These are phyloP conservation scores for Neophaeococcomyces mojaviensis DNA, from an alignment of 2,329 filamentous ascomycete genomes.

Conservation along the genomic window DNA sequence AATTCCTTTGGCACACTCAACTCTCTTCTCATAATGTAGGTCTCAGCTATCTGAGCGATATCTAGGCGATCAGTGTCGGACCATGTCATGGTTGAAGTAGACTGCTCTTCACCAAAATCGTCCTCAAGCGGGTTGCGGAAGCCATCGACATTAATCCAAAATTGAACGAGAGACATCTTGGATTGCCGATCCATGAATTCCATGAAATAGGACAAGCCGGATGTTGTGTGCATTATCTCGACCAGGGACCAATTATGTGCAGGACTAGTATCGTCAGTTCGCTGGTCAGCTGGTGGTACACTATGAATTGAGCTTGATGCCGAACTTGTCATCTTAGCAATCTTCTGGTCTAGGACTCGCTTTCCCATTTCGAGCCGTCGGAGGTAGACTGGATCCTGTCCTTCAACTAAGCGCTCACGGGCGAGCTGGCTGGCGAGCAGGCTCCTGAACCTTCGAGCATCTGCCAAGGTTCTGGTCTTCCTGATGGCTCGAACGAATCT, in stretches of 20 bases:
- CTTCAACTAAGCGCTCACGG: constrained; percentile 68
- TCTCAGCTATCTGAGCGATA: constrained; percentile 83
- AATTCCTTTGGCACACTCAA: constrained; percentile 67
- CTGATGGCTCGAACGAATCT: constrained; percentile 85
- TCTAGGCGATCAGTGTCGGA: constrained; percentile 78
- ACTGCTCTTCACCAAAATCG: constrained; percentile 58
- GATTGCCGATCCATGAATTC: constrained; percentile 94
- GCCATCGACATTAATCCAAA: constrained; percentile 96
- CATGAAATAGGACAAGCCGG: constrained; percentile 97
- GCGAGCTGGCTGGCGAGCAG: constrained; percentile 89
- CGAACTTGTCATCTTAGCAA: constrained; percentile 68
- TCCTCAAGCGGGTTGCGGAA: constrained; percentile 91
- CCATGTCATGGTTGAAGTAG: constrained; percentile 54
- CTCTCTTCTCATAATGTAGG: constrained; percentile 75
- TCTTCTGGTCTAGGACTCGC: constrained; percentile 77
- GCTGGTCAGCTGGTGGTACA: constrained; percentile 24
- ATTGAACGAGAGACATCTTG: constrained; percentile 85
- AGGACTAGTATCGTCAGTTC: constrained; percentile 40
- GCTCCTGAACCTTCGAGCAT: constrained; percentile 84
- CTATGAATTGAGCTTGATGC: constrained; percentile 12
- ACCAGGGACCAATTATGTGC: constrained; percentile 69
- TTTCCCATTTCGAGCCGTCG: constrained; percentile 88
- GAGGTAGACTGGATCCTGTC: constrained; percentile 77
- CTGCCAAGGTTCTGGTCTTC: constrained; percentile 82
- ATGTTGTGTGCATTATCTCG: constrained; percentile 81